A percentile compares a stretch with the other conserved stretches of the same genome.
Conservation (phyloP, 768 basidiomycete genomes). For the Boletus rubropictus region DNA sequence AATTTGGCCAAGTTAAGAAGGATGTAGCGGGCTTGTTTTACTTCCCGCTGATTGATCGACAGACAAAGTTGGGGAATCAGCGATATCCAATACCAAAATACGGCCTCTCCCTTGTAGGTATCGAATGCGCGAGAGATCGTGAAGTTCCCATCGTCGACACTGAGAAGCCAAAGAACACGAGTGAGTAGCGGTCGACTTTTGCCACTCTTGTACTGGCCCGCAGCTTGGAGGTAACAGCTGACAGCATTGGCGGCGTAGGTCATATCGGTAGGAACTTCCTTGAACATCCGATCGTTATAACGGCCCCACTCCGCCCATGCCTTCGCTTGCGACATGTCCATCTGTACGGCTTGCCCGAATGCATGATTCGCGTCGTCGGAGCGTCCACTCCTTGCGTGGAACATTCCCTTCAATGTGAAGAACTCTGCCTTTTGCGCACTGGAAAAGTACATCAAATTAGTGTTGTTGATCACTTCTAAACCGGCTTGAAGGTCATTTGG, state of each 20-base stretch:
- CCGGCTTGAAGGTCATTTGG: slow-evolving; percentile 90
- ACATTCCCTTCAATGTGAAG: slow-evolving; percentile 98
- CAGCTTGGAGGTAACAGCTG: slow-evolving; percentile 96
- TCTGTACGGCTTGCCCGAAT: slow-evolving; percentile 92
- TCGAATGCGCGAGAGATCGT: slow-evolving; percentile 82
- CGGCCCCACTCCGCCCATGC: slow-evolving; percentile 99
- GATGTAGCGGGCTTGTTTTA: slow-evolving; percentile 86
- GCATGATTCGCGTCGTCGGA: slow-evolving; percentile 87
- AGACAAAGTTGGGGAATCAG: slow-evolving; percentile 89
- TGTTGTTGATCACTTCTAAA: slow-evolving; percentile 98
- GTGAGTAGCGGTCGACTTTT: slow-evolving; percentile 90
- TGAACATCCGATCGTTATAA: slow-evolving; percentile 90
- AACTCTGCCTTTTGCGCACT: slow-evolving; percentile 95
- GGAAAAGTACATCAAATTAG: slow-evolving; percentile 98
- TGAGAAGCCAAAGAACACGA: slow-evolving; percentile 93
- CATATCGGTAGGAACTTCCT: slow-evolving; percentile 71
- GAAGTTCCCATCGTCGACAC: slow-evolving; percentile 74
- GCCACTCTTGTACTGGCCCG: slow-evolving; percentile 87
- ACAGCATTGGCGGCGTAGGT: slow-evolving; percentile 84
- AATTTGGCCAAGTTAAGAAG: slow-evolving; percentile 84
- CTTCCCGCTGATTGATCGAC: slow-evolving; percentile 86
- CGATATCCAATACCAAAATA: slow-evolving; percentile 99
- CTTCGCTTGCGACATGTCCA: slow-evolving; percentile 92
- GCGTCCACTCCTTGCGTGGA: slow-evolving; percentile 81
- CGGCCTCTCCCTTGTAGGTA: slow-evolving; percentile 92